A percentile compares a stretch with the other conserved stretches of the same genome.
Conservation (phyloP, 2,329 filamentous ascomycete species). For the Pseudogymnoascus pannorum region DNA sequence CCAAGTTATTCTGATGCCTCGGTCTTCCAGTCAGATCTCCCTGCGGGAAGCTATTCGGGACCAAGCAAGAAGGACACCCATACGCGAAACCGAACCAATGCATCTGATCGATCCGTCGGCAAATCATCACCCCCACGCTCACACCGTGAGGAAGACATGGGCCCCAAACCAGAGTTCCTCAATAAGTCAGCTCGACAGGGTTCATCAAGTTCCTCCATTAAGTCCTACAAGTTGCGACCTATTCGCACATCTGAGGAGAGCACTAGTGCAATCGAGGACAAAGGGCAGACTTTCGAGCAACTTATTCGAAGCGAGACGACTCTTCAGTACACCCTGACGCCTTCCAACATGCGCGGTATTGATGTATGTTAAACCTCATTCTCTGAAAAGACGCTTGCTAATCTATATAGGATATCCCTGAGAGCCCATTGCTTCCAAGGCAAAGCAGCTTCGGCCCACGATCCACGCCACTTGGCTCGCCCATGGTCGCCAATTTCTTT, state of each 20-base stretch:
- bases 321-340: conserved; percentile 74
- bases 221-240: conserved; percentile 40
- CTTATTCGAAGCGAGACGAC: conserved; percentile 77
- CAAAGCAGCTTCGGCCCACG: not conserved
- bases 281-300: conserved; percentile 66
- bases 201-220: conserved; percentile 43
- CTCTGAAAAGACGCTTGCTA: not conserved
- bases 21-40: not conserved
- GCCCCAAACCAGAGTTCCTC: not conserved
- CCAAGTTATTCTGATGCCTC: conserved; percentile 15
- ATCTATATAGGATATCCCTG: conserved; percentile 1
- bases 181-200: conserved; percentile 28
- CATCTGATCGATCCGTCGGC: conserved; percentile 3
- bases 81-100: not conserved
- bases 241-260: conserved; percentile 52
- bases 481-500: not conserved
- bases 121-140: not conserved
- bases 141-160: not conserved
- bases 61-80: conserved; percentile 5
- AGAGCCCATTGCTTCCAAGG: not conserved
- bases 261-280: conserved; percentile 41
- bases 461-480: conserved; percentile 4
- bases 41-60: not conserved
- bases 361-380: conserved; percentile 47
- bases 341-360: conserved; percentile 69